phyloP scores from a whole-genome alignment of 805 yeast species.

The Cyberlindnera petersonii region DNA sequence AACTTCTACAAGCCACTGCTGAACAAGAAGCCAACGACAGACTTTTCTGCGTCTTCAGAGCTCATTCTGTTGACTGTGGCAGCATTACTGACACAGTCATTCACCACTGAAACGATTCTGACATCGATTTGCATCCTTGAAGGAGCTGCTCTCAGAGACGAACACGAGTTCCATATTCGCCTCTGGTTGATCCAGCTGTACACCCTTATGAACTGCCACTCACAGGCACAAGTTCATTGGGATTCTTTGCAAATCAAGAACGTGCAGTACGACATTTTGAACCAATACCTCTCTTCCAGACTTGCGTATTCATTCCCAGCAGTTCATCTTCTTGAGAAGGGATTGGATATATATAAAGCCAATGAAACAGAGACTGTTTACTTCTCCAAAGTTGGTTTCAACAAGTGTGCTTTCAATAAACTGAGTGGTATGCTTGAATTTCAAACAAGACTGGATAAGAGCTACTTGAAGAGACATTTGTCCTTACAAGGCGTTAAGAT shows the following conservation, averaged over 20 bases:
- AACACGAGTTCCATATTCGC: conserved; percentile 67
- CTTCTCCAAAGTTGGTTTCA: conserved; percentile 50
- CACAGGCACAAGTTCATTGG: conserved; percentile 49
- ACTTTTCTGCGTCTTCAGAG: conserved; percentile 68
- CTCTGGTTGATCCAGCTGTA: conserved; percentile 70
- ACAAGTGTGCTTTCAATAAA: conserved; percentile 60
- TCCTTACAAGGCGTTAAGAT: conserved; percentile 28
- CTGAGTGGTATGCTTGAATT: conserved; percentile 63
- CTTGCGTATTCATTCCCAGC: conserved; percentile 44
- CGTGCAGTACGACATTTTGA: conserved; percentile 70
- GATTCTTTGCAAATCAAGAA: conserved; percentile 59
- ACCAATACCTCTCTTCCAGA: conserved; percentile 49
- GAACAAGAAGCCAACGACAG: conserved; percentile 48
- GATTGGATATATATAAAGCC: conserved; percentile 49
- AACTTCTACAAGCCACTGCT: conserved; percentile 35
- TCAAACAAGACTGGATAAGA: conserved; percentile 45
- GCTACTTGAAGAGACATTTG: conserved; percentile 33
- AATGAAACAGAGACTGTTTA: conserved; percentile 48
- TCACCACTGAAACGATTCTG: conserved; percentile 28
- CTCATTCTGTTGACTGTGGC: conserved; percentile 54
- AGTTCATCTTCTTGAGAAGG: conserved; percentile 33
- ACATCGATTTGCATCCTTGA: conserved; percentile 56
- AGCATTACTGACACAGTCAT: conserved; percentile 27
- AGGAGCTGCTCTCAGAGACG: conserved; percentile 48
- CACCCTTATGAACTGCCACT: conserved; percentile 50